Conservation (phyloP, 768 basidiomycete species). For the Leucosporidium creatinivorum region DNA sequence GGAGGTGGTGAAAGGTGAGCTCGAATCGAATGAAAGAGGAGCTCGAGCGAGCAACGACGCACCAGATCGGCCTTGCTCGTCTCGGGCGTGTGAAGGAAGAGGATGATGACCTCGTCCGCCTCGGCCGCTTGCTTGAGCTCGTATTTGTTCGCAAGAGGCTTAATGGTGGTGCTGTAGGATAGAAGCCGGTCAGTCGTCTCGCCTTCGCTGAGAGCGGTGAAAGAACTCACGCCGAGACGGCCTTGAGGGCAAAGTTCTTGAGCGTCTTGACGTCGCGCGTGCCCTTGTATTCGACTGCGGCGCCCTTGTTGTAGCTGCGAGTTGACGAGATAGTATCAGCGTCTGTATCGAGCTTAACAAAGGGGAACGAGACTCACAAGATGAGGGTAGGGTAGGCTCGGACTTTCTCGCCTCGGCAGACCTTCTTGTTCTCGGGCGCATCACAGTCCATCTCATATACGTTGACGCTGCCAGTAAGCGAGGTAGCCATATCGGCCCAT, state of each 20-base stretch:
- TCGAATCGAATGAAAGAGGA: neutral
- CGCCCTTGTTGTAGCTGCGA: slow-evolving; percentile 48
- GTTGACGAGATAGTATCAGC: neutral
- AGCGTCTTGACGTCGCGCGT: slow-evolving; percentile 65
- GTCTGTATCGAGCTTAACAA: neutral
- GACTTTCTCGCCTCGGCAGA: slow-evolving; percentile 64
- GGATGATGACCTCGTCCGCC: slow-evolving; percentile 53
- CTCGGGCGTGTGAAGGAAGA: slow-evolving; percentile 50
- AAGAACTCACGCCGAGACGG: slow-evolving; percentile 58
- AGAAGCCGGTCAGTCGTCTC: fast-evolving
- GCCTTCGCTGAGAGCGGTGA: neutral
- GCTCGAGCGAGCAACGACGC: slow-evolving; percentile 10
- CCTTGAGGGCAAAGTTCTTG: slow-evolving; percentile 65
- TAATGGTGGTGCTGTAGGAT: slow-evolving; percentile 12
- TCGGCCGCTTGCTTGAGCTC: slow-evolving; percentile 33
- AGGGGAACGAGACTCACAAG: slow-evolving; percentile 47
- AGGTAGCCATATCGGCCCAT: slow-evolving; percentile 67
- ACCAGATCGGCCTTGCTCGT: slow-evolving; percentile 41
- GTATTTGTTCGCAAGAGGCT: neutral
- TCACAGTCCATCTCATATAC: slow-evolving; percentile 90
- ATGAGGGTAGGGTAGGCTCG: slow-evolving; percentile 76
- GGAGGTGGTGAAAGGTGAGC: neutral
- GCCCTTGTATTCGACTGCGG: slow-evolving; percentile 66
- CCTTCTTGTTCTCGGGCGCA: slow-evolving; percentile 47
- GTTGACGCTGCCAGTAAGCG: slow-evolving; percentile 62